Conservation (phyloP, 139 green algal species). For the Chlamydomonas sphaeroides region DNA sequence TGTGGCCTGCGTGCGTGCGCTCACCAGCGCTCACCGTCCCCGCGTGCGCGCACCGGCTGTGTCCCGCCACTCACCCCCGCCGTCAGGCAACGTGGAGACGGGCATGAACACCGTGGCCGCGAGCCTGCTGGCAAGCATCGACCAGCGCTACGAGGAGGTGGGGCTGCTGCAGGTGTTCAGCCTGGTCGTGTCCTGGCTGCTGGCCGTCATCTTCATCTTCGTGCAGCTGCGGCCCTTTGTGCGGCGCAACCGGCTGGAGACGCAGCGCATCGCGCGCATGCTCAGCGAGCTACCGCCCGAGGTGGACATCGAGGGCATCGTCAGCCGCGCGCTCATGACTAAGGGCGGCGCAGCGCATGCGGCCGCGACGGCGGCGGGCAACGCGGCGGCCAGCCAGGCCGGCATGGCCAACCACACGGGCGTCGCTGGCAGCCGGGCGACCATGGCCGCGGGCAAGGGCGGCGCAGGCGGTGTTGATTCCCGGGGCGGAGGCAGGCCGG, state of each 20-base stretch:
- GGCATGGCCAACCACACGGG: too few relatives aligned
- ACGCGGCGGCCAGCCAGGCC: too few relatives aligned
- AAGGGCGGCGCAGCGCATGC: too few relatives aligned
- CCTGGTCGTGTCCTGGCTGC: conserved; percentile 16
- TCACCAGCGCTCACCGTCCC: neutral
- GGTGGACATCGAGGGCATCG: conserved; percentile 30
- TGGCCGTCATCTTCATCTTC: conserved; percentile 31
- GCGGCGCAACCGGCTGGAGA: neutral
- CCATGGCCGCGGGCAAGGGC: too few relatives aligned
- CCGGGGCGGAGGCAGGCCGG: too few relatives aligned
- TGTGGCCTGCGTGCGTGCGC: neutral
- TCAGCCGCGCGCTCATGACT: neutral
- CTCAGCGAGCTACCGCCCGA: conserved; percentile 31
- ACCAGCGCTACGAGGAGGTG: neutral
- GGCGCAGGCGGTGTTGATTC: too few relatives aligned
- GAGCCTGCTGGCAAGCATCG: neutral
- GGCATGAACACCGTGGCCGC: neutral
- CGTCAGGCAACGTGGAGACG: conserved; percentile 19
- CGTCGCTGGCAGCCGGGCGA: too few relatives aligned
- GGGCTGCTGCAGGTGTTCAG: conserved; percentile 22
- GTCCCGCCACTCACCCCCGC: neutral
- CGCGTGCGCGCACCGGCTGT: too few relatives aligned
- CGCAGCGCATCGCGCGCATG: conserved; percentile 28
- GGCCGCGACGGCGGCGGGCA: too few relatives aligned
- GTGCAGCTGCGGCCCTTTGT: conserved; percentile 31